Base-by-base conservation (phyloP, 495 filamentous ascomycete genomes). In the Mytilinidion resinicola region DNA sequence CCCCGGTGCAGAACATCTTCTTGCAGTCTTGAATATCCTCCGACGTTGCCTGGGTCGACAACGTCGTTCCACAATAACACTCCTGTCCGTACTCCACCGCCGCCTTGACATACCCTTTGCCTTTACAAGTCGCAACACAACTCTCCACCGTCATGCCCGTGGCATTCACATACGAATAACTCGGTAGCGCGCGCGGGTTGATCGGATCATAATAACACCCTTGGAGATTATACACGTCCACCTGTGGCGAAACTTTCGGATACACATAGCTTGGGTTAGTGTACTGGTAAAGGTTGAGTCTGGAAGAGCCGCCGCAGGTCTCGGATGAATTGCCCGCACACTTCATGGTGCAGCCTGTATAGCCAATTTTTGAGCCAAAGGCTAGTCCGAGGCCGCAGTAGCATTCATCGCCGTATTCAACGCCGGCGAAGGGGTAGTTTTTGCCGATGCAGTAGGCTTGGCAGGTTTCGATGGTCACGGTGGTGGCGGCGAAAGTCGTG, bases 341-440 rank as follows among this genome's bases (percentile, higher is more conserved):
- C 41, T 33, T 17, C 33, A 38, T 54, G 12, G 43, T 51, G 54
- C 62, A 81, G 20, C 81, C 76, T 15, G 50, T 56, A 12, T 70
- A 53, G 43, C 69, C 74, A n/a, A 78, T 51, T 57, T 71, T 66
- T 59, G 69, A 67, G 4, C 43, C 34, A 35, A 9, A 12, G 6
- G 14, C 34, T 7, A 63, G 11, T 52, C 38, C 42, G 33, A 50
- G 20, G 51, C 48, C 12, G 60, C 58, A 66, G 75, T 78, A 20
- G 64, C 60, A 59, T 30, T 59, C 49, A 1, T 41, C 10, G 10
- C 34, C 56, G 34, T 55, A 59, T 25, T 59, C 48, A 4, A 59
- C 38, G 34, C 56, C 56, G 12, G 41, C 20, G n/a, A 30, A 17
- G n/a, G 52, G 21, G 37, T 42, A 55, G 9, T 69, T 72, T 14